Evolutionary conservation across 495 filamentous ascomycete genomes (phyloP), one percentile per base, ranked within the genome.

Genomic region (Penicilliopsis zonata): DNA sequence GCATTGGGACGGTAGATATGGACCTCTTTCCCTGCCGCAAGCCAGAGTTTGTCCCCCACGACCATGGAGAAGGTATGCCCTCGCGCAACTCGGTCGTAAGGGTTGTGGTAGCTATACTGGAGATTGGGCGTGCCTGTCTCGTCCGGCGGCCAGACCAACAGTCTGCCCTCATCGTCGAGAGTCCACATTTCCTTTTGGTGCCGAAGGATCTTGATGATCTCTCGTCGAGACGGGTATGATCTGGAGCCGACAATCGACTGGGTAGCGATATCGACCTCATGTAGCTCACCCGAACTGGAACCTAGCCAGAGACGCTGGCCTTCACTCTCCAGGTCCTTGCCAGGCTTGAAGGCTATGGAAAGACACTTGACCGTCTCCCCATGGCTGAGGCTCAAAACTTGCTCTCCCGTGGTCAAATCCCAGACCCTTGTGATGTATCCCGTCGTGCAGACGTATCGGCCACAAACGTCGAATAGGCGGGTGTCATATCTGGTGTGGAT

Each of bases 101-200:
- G 76, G 8, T 67, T 76, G 34, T 63, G 57, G 31, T 62, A 63
- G 43, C 61, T 67, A 37, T 73, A 72, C 31, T 70, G 65, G 13
- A 98, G 57, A 38, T 69, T 86, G 0, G 86, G 86, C 1, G 71
- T 59, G 1, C 86, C 85, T 8, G 67, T 67, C 27, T 76, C 72
- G 51, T 88, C 84, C 13, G 86, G 78, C 5, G 71, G 70, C 90
- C 90, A 98, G 13, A 96, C 72, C 37, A 84, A 74, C 13, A 98
- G 63, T 23, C 80, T 85, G 9, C 90, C 90, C 40, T 81, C 76
- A 36, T 94, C 86, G 55, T 96, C 92, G 9, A 96, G 44, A 2
- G 86, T 86, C 90, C 90, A 98, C 63, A 98, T 76, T 41, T 93
- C 80, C 42, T 85, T 82, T 37, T 74, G 78, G 55, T 87, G 77